Percentiles rank a stretch among this genome's conserved stretches.
These are phyloP conservation scores for Trichoderma endophyticum DNA, from an alignment of 2,329 filamentous ascomycete species.

Conservation along the genomic window DNA sequence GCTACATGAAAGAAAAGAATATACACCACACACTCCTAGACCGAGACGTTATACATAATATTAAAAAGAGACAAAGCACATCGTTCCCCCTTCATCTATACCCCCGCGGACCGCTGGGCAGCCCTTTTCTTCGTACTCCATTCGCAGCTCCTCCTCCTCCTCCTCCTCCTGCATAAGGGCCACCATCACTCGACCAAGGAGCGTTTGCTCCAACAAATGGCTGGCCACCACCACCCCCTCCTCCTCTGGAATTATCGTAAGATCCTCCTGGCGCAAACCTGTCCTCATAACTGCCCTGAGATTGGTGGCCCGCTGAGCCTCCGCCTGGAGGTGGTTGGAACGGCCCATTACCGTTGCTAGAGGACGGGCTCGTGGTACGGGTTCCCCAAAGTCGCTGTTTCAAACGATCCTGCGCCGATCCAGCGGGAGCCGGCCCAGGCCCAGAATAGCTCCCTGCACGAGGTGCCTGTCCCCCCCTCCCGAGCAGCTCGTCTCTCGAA, in stretches of 20 bases:
- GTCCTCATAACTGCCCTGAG: slow-evolving; percentile 40
- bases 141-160: slow-evolving; percentile 24
- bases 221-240: slow-evolving; percentile 30
- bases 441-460: slow-evolving; percentile 72
- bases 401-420: slow-evolving; percentile 70
- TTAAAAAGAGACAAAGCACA: neutral
- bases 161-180: slow-evolving; percentile 28
- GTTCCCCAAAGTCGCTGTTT: slow-evolving; percentile 74
- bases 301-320: slow-evolving; percentile 26
- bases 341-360: slow-evolving; percentile 37
- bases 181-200: slow-evolving; percentile 45
- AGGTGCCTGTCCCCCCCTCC: slow-evolving; percentile 56
- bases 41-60: slow-evolving; percentile 10
- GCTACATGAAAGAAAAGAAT: slow-evolving; percentile 5
- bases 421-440: slow-evolving; percentile 29
- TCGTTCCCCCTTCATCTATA: slow-evolving; percentile 31
- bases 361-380: slow-evolving; percentile 54
- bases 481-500: slow-evolving; percentile 39
- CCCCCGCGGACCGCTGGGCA: slow-evolving; percentile 46
- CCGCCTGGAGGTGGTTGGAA: slow-evolving; percentile 43
- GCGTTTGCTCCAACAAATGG: slow-evolving; percentile 46
- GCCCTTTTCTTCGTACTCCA: slow-evolving; percentile 37
- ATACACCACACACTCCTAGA: slow-evolving; percentile 10
- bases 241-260: slow-evolving; percentile 35
- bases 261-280: slow-evolving; percentile 45